Percentiles rank a stretch among this genome's conserved stretches.
Conservation (phyloP, 306 rosid genomes). For the Pyrus communis region DNA sequence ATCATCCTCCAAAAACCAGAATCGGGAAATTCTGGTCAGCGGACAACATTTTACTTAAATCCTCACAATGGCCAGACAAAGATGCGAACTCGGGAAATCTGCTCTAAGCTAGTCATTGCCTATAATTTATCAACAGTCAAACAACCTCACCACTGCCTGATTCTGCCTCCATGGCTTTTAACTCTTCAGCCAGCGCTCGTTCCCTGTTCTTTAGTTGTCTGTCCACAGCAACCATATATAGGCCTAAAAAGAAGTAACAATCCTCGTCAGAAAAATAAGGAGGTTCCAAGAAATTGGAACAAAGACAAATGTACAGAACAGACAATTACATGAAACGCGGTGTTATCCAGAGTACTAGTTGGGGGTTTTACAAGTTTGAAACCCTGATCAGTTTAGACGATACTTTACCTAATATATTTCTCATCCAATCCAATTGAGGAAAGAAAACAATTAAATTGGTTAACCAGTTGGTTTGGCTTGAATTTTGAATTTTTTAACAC, state of each 20-base stretch:
- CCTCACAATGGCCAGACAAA: background rate
- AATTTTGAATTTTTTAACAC: background rate
- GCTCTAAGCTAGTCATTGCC: background rate
- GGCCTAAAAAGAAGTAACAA: constrained; percentile 19
- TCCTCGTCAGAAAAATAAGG: background rate
- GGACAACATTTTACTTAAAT: background rate
- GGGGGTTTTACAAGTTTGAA: background rate
- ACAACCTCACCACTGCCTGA: background rate
- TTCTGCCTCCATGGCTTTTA: constrained; percentile 23
- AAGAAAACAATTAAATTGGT: background rate
- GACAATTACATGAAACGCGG: background rate
- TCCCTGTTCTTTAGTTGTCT: constrained; percentile 32
- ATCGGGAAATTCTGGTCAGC: background rate
- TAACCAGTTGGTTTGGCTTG: background rate
- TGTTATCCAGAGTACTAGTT: background rate
- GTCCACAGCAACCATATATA: constrained; percentile 36
- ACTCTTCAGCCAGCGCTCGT: constrained; percentile 26
- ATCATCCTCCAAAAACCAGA: background rate
- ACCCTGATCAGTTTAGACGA: background rate
- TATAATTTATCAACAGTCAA: constrained; percentile 6
- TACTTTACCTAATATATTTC: background rate
- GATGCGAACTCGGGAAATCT: background rate
- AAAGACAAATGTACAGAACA: background rate
- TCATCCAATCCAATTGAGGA: background rate
- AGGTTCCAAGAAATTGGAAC: background rate